These are phyloP conservation scores for Hamigera avellanea DNA, from an alignment of 495 filamentous ascomycete species.

Conservation along the genomic window DNA sequence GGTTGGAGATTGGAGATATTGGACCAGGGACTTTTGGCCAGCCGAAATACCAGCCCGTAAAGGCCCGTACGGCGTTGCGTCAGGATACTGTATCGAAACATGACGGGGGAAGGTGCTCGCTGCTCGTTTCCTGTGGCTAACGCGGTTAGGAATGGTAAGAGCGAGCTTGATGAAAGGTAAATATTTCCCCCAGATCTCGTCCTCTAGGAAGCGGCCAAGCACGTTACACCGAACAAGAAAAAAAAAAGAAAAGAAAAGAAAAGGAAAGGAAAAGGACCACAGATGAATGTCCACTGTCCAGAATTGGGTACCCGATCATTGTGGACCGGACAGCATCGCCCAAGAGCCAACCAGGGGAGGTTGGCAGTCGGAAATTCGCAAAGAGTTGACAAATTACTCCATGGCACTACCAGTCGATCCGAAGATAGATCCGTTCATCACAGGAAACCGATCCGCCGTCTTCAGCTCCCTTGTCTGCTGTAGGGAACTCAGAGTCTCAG, in stretches of 20 bases:
- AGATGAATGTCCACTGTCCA: conserved; percentile 15
- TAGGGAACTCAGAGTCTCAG: too few relatives aligned
- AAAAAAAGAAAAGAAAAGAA: not conserved
- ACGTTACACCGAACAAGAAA: conserved; percentile 6
- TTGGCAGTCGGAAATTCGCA: not conserved
- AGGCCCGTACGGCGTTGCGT: conserved; percentile 6
- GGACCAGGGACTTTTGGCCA: conserved; percentile 9
- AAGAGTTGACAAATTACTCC: conserved; percentile 4
- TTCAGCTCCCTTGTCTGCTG: too few relatives aligned
- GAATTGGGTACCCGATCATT: conserved; percentile 2
- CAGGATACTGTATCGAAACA: conserved; percentile 10
- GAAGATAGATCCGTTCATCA: too few relatives aligned
- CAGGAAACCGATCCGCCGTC: too few relatives aligned
- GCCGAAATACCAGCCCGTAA: conserved; percentile 4
- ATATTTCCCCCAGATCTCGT: not conserved
- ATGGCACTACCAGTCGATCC: too few relatives aligned
- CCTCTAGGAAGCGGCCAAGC: conserved; percentile 1
- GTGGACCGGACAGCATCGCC: not conserved
- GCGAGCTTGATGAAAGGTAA: conserved; percentile 4
- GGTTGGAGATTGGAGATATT: conserved; percentile 22
- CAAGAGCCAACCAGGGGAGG: conserved; percentile 11
- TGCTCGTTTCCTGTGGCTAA: conserved; percentile 7
- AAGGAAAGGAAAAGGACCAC: conserved; percentile 9
- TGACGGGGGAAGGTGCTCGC: not conserved
- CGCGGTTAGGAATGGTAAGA: conserved; percentile 7